phyloP scores from a whole-genome alignment of 495 filamentous ascomycete species.

The Neurospora sp. region DNA sequence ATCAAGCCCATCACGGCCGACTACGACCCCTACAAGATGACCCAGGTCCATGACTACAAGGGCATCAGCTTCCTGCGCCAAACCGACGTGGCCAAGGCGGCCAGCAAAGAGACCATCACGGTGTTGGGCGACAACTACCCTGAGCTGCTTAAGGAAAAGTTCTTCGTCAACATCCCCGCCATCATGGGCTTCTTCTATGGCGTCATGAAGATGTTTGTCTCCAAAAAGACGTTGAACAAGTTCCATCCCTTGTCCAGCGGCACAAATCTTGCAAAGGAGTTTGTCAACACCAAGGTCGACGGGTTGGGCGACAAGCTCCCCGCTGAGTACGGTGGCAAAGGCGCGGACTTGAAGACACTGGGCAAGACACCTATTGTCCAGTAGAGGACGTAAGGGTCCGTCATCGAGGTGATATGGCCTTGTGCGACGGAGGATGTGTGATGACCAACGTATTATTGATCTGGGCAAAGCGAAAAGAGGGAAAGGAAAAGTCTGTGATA shows the following conservation, averaged over 20 bases:
- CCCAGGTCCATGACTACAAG: conserved; percentile 86
- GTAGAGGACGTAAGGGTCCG: conserved; percentile 1
- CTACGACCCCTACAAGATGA: conserved; percentile 75
- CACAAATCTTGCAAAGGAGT: conserved; percentile 54
- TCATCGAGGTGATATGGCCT: not conserved
- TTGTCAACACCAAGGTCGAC: conserved; percentile 34
- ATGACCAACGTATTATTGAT: not conserved
- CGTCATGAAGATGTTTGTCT: conserved; percentile 69
- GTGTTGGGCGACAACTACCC: conserved; percentile 73
- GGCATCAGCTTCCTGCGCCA: conserved; percentile 70
- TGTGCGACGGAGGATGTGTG: not conserved
- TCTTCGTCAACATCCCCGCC: conserved; percentile 82
- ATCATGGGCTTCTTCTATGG: conserved; percentile 82
- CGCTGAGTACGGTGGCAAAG: conserved; percentile 66
- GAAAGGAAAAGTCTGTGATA: not conserved
- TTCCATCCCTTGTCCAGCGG: conserved; percentile 76
- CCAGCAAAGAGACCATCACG: conserved; percentile 67
- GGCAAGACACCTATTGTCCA: conserved; percentile 24
- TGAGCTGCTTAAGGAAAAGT: conserved; percentile 77
- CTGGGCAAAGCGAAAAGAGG: not conserved
- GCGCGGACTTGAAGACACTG: conserved; percentile 31
- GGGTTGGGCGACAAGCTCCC: conserved; percentile 50
- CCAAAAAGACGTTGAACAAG: conserved; percentile 72
- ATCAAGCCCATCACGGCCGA: conserved; percentile 64
- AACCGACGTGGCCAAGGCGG: conserved; percentile 56